A percentile compares a stretch with the other conserved stretches of the same genome.
These are phyloP conservation scores for Hylodesmum podocarpum DNA, from an alignment of 306 rosid species.

Conservation along the genomic window DNA sequence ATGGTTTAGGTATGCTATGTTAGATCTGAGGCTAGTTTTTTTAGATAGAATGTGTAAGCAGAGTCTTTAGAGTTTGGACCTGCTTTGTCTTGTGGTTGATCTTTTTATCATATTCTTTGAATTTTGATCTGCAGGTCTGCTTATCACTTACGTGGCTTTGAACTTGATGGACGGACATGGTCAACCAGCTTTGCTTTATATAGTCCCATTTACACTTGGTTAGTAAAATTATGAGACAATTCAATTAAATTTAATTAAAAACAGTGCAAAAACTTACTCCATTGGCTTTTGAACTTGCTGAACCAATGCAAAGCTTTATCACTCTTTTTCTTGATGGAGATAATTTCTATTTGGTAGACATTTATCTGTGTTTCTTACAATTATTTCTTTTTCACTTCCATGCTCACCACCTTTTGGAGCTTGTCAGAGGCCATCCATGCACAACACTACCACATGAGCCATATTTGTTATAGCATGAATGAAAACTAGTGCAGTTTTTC, in stretches of 20 bases:
- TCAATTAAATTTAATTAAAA: background rate
- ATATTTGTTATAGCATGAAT: background rate
- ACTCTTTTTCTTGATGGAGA: background rate
- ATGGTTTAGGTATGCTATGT: conserved; percentile 80
- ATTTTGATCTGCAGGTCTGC: conserved; percentile 61
- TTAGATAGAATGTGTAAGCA: background rate
- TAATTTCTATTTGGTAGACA: background rate
- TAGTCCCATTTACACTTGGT: conserved; percentile 95
- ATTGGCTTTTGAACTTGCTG: background rate
- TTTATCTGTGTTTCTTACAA: background rate
- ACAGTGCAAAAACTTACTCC: background rate
- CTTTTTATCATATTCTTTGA: conserved; percentile 20
- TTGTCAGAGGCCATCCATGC: background rate
- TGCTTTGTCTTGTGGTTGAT: background rate
- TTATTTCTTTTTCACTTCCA: background rate
- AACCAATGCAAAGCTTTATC: background rate
- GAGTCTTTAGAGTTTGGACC: conserved; percentile 1
- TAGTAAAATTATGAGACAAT: conserved; percentile 30
- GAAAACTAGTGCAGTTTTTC: background rate
- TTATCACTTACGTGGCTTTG: conserved; percentile 88
- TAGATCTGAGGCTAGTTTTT: background rate
- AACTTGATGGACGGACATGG: conserved; percentile 99
- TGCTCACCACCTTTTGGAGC: background rate
- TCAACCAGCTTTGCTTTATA: conserved; percentile 95
- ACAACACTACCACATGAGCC: background rate